phyloP scores from a whole-genome alignment of 2,329 filamentous ascomycete genomes.

The Pezicula radicicola region DNA sequence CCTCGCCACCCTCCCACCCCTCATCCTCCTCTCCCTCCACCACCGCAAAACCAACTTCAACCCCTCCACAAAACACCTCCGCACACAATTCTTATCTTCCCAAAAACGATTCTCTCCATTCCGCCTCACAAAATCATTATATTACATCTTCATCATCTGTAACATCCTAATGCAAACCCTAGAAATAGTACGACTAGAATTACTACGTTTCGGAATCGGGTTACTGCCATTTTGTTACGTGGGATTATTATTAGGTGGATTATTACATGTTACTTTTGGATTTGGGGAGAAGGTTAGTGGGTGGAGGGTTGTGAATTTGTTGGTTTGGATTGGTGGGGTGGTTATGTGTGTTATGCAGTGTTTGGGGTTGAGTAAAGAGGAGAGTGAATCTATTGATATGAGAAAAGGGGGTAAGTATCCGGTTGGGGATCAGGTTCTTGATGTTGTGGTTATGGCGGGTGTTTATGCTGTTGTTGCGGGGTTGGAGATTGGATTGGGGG shows the following conservation, averaged over 20 bases:
- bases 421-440: conserved; percentile 28
- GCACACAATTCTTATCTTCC: background rate
- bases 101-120: conserved; percentile 12
- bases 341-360: conserved; percentile 26
- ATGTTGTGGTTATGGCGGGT: conserved; percentile 31
- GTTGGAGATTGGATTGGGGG: conserved; percentile 22
- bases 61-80: conserved; percentile 18
- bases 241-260: conserved; percentile 22
- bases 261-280: conserved; percentile 23
- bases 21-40: conserved; percentile 17
- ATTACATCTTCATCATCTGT: conserved; percentile 27
- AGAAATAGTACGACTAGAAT: conserved; percentile 29
- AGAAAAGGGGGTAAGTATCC: conserved; percentile 29
- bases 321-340: conserved; percentile 28
- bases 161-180: conserved; percentile 30
- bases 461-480: conserved; percentile 26
- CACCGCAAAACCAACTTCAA: conserved; percentile 17
- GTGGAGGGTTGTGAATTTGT: conserved; percentile 23
- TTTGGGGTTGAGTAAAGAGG: conserved; percentile 26
- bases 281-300: conserved; percentile 14
- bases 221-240: conserved; percentile 31
- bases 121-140: conserved; percentile 14
- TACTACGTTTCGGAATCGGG: conserved; percentile 28
- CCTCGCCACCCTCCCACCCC: conserved; percentile 21
- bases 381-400: conserved; percentile 4